Evolutionary conservation across 805 yeast species (phyloP), one percentile per base, ranked within the genome.

Genomic region (Tetrapisispora taiwanensis): DNA sequence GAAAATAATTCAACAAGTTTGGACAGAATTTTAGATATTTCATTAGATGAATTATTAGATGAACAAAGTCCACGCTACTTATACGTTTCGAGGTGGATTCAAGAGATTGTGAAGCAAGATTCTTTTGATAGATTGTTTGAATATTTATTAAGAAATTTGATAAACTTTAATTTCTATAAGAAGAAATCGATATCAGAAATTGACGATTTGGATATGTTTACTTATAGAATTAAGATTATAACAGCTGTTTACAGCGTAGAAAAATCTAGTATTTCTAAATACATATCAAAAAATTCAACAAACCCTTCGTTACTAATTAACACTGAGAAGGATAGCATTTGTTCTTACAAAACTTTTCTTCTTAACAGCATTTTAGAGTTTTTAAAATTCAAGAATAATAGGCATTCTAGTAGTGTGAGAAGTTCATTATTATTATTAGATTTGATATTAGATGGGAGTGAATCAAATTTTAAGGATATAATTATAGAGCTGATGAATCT

Each of bases 161-260:
- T 78, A 36, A 58, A 67, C 47, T 66, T 57, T 53, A 67, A 52
- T 24, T 74, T 68, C 49, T 53, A 53, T 45, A 51, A 40, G 45
- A 63, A 42, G 46, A 56, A 44, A 33, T 41, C 8, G 3, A 42
- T 76, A 17, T 57, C 59, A 2, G 59, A 62, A 1, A 64, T 72
- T 20, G 84, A 81, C 52, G 95, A 88, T 57, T 66, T 76, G 41
- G 77, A 71, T 2, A 66, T 74, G 19, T 79, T 84, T 51, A 67
- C 78, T 2, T 89, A 88, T 57, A 73, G 81, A 46, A 54, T 84
- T 38, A 69, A 70, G 17, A 68, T 75, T 0, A 53, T 88, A 7
- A 60, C 70, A 7, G 73, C 73, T 35, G 73, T 85, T 1, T 57
- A 86, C 26, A 60, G 59, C 5, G 65, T 75, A 7, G 73, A 78